Evolutionary conservation across 768 basidiomycete species (phyloP).

Genomic region (Pleurotus djamor): DNA sequence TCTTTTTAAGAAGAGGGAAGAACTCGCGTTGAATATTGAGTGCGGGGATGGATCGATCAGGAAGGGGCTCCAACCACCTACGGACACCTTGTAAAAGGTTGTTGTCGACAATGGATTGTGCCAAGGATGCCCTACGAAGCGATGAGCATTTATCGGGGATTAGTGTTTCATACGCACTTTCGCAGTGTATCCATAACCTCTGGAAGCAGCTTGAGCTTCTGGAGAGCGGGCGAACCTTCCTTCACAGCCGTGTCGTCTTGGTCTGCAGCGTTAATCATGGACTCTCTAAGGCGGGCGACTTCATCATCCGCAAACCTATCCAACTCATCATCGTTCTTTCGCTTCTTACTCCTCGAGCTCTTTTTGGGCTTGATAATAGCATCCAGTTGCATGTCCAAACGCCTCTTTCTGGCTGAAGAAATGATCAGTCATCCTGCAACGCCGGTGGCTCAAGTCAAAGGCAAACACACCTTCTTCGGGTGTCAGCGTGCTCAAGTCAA

Average conservation of each 20-base stretch:
- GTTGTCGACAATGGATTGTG: slow-evolving; percentile 93
- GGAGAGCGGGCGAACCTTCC: slow-evolving; percentile 77
- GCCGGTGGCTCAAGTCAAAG: not conserved
- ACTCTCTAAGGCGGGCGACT: slow-evolving; percentile 82
- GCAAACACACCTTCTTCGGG: slow-evolving; percentile 69
- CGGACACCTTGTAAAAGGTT: slow-evolving; percentile 89
- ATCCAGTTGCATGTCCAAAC: slow-evolving; percentile 82
- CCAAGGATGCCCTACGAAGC: slow-evolving; percentile 65
- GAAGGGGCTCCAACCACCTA: slow-evolving; percentile 92
- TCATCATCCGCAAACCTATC: slow-evolving; percentile 91
- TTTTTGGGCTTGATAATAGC: slow-evolving; percentile 85
- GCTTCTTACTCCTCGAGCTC: slow-evolving; percentile 54
- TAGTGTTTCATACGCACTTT: slow-evolving; percentile 59
- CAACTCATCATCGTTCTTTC: slow-evolving; percentile 75
- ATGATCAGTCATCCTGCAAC: not conserved
- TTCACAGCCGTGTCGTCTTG: slow-evolving; percentile 80
- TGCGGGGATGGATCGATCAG: slow-evolving; percentile 89
- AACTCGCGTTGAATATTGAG: slow-evolving; percentile 95
- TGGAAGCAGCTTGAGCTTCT: slow-evolving; percentile 82
- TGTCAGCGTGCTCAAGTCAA: slow-evolving; percentile 66
- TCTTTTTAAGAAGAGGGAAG: slow-evolving; percentile 78
- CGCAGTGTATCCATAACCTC: slow-evolving; percentile 91
- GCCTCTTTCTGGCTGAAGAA: slow-evolving; percentile 65
- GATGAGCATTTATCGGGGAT: slow-evolving; percentile 4
- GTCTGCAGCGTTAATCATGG: slow-evolving; percentile 85